Percentiles rank a stretch among this genome's conserved stretches.
Conservation (phyloP, 257 asterid species). For the Fraxinus quadrangulata region DNA sequence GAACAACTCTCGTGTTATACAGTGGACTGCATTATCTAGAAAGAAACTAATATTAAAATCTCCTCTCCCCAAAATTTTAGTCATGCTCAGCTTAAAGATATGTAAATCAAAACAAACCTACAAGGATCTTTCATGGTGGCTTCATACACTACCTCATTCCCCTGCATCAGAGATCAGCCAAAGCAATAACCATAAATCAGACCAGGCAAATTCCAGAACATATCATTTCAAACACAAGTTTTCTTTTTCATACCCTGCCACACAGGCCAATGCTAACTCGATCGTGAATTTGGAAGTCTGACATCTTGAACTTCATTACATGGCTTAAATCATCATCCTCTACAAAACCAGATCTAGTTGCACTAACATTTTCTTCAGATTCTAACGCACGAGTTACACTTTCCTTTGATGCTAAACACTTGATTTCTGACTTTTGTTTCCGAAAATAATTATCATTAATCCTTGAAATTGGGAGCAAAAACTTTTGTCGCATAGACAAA, state of each 20-base stretch:
- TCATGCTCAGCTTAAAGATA: conserved; percentile 9
- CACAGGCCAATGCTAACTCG: conserved; percentile 84
- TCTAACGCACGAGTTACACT: conserved; percentile 41
- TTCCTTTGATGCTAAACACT: conserved; percentile 49
- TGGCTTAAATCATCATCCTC: conserved; percentile 80
- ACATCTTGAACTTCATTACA: conserved; percentile 76
- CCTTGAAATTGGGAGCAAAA: conserved; percentile 31
- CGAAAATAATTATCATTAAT: not conserved
- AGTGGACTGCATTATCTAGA: conserved; percentile 70
- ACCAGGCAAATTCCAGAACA: conserved; percentile 3
- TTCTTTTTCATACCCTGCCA: conserved; percentile 51
- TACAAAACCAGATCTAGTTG: conserved; percentile 30
- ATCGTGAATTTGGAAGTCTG: conserved; percentile 74
- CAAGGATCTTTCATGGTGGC: conserved; percentile 74
- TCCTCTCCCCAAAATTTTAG: conserved; percentile 1
- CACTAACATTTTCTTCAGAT: conserved; percentile 41
- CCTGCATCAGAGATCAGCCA: conserved; percentile 45
- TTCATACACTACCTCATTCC: conserved; percentile 78
- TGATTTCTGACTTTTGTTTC: conserved; percentile 26
- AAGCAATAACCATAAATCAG: conserved; percentile 2
- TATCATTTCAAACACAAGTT: not conserved
- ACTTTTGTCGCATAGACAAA: conserved; percentile 36
- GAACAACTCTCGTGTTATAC: conserved; percentile 74
- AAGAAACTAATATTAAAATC: conserved; percentile 28
- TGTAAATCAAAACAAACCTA: conserved; percentile 51